Evolutionary conservation across 768 basidiomycete species (phyloP), one percentile per base, ranked within the genome.

Genomic region (Russula earlei): DNA sequence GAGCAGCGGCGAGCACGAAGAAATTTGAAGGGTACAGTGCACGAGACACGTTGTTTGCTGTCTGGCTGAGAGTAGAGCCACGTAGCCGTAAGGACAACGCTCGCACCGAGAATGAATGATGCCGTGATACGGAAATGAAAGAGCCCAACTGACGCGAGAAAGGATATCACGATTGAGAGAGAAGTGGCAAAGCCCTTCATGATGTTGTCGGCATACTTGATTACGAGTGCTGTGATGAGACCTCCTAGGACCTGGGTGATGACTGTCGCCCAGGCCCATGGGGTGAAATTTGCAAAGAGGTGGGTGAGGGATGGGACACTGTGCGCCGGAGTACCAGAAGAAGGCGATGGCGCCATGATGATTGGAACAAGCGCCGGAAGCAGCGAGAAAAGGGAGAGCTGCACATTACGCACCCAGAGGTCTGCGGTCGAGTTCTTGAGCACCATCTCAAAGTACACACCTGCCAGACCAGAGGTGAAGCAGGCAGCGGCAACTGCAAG

Each of bases 361-460:
- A 93, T 77, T 27, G 93, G 91, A 2, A 85, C 73, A 46, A 92
- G 69, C 4, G 93, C 92, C 3, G 95, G 95, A 22, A 95, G 76
- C 41, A 97, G 77, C 47, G 91, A 94, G 75, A 97, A 98, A 52
- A 94, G 77, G 22, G 91, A 94, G 15, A 98, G 79, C 69, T 98
- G 95, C 58, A 95, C 87, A 68, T 97, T 98, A 66, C 95, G 87
- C 55, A 95, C 84, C 95, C 95, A 97, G 11, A 98, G 77, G 71
- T 96, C 91, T 4, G 84, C 78, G 63, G 84, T 84, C 3, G 89
- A 87, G 63, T 86, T 85, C 74, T 95, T 98, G 62, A 94, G 75
- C 34, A 93, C 92, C 87, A 95, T 93, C 73, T 98, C 95, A 63
- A 98, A 98, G 72, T 98, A 98, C 25, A 97, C 94, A 6, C 94